phyloP scores from a whole-genome alignment of 495 filamentous ascomycete genomes.

The Podospora comata region DNA sequence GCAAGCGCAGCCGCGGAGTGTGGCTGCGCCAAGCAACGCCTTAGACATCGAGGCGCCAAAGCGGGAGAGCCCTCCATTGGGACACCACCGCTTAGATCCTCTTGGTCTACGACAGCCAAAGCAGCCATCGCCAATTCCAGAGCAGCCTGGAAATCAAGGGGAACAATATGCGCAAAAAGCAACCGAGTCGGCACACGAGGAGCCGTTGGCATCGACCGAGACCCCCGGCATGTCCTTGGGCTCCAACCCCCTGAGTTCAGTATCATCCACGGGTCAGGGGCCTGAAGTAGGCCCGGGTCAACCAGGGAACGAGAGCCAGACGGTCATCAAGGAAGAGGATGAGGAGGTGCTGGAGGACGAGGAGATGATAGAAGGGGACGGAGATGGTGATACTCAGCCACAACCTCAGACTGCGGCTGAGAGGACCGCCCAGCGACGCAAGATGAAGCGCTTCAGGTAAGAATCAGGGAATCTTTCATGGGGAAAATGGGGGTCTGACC shows the following conservation, averaged over 20 bases:
- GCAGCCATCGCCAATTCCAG: constrained; percentile 38
- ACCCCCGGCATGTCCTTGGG: constrained; percentile 41
- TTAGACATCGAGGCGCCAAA: constrained; percentile 37
- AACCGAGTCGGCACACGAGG: constrained; percentile 41
- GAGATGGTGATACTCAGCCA: constrained; percentile 40
- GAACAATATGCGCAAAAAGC: constrained; percentile 41
- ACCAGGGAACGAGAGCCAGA: constrained; percentile 43
- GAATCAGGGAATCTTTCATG: neutral
- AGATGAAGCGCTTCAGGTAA: constrained; percentile 94
- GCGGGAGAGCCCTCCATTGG: constrained; percentile 36
- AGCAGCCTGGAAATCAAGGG: constrained; percentile 38
- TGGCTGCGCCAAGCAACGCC: constrained; percentile 36
- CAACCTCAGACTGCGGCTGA: constrained; percentile 64
- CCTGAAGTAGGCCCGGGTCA: constrained; percentile 32
- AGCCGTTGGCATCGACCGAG: constrained; percentile 43
- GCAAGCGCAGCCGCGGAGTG: constrained; percentile 42
- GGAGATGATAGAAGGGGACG: constrained; percentile 48
- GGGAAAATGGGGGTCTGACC: constrained; percentile 22
- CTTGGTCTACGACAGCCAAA: constrained; percentile 46
- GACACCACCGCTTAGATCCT: constrained; percentile 45
- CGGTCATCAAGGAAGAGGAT: constrained; percentile 51
- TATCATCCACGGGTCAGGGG: constrained; percentile 39
- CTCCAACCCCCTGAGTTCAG: constrained; percentile 41
- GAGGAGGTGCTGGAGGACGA: constrained; percentile 53
- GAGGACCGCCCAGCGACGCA: constrained; percentile 75